Base-by-base conservation (phyloP, 1,284 basidiomycete species). In the Marasmius tenuissimus region DNA sequence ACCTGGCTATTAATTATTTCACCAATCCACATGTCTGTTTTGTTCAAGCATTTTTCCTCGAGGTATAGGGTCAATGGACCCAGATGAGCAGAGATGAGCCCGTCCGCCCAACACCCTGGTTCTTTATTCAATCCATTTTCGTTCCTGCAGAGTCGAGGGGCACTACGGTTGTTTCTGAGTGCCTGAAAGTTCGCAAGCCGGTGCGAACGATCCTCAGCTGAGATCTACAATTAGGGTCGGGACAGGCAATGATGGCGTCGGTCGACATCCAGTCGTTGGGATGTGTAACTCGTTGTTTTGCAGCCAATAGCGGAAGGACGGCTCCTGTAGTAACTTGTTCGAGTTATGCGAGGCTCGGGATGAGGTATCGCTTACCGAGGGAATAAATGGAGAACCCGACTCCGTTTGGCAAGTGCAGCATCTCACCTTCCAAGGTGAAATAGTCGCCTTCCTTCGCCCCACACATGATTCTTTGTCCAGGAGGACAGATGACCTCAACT, bases 351-450 rank as follows among this genome's bases (percentile, higher is more conserved):
- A 14, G 1, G 52, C 18, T 50, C 4, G 38, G 49, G 38, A 8
- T 61, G 16, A 33, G 22, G 22, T 48, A 39, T 22, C 53, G 67
- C 74, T 54, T 63, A 87, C 87, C 75, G 11, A 88, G 73, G 0
- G 87, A 88, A 68, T 88, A 88, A 39, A 89, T 86, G 0, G 87
- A 88, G 65, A 88, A 81, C 0, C 85, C 86, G 67, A 87, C 86
- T 1, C 77, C 80, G 0, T 81, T 79, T 11, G 87, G 87, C 1
- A 88, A 76, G 65, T 78, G 67, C 27, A 88, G 65, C 81, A 87
- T 84, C 70, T 88, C 87, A 0, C 86, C 86, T 65, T 85, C 73
- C 5, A 89, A 74, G 2, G 74, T 81, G 68, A 89, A 88, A 68
- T 83, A 72, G 68, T 89, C 87, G 0, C 87, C 87, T 2, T 76